These are phyloP conservation scores for Gliomastix tumulicola DNA, from an alignment of 2,329 filamentous ascomycete genomes.

Conservation along the genomic window DNA sequence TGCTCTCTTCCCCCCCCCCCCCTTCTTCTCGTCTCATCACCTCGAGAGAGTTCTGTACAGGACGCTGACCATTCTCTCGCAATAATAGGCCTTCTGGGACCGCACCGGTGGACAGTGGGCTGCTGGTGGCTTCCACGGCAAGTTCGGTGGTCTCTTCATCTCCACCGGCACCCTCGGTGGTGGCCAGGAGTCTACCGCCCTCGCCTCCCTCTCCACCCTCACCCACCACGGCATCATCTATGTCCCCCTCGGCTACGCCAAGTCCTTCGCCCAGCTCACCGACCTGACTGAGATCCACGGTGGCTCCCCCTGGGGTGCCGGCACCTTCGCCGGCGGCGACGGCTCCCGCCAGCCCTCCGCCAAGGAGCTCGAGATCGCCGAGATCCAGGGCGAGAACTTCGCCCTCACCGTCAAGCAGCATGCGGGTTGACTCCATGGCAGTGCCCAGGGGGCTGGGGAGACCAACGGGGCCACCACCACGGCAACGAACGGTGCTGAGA, in stretches of 20 bases:
- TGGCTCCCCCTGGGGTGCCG: constrained; percentile 87
- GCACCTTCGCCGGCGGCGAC: constrained; percentile 74
- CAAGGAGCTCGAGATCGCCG: constrained; percentile 73
- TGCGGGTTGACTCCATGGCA: constrained; percentile 76
- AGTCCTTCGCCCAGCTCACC: constrained; percentile 61
- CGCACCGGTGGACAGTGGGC: constrained; percentile 80
- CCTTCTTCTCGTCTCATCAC: background rate
- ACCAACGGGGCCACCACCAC: constrained; percentile 16
- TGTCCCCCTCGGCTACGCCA: constrained; percentile 91
- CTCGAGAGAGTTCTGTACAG: background rate
- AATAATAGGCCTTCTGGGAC: constrained; percentile 69
- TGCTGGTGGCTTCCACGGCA: constrained; percentile 71
- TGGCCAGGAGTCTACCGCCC: constrained; percentile 84
- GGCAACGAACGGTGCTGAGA: constrained; percentile 9
- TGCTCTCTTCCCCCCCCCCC: background rate
- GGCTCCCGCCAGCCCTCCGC: constrained; percentile 75
- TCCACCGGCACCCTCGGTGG: constrained; percentile 79
- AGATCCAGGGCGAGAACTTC: constrained; percentile 78
- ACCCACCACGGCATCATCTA: constrained; percentile 93
- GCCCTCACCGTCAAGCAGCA: constrained; percentile 68
- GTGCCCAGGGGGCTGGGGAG: constrained; percentile 22
- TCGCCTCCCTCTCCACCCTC: constrained; percentile 77
- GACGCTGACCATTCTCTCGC: constrained; percentile 2
- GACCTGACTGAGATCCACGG: constrained; percentile 77
- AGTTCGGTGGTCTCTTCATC: constrained; percentile 87